Evolutionary conservation across 1,139 yeast genomes (phyloP), one percentile per base, ranked within the genome.

Genomic region (Kazachstania sp.): DNA sequence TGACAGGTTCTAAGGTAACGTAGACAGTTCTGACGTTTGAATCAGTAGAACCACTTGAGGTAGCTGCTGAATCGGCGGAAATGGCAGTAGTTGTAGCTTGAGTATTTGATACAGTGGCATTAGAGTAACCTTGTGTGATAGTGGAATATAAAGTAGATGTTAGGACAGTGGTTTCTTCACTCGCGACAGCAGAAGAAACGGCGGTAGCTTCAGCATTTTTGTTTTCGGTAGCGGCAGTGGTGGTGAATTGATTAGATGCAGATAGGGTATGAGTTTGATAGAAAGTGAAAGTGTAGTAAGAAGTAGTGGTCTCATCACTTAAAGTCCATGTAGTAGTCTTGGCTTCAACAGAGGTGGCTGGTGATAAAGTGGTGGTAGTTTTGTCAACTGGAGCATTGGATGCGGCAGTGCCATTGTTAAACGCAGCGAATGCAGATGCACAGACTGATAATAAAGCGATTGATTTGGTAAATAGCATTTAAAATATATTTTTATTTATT

Each of bases 221-320:
- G 13, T 50, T 41, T 36, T 47, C 40, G n/a, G 50, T 49, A 32
- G 47, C 41, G 28, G 26, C 43, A 31, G 41, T 48, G 18, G 42
- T 45, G 35, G 52, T 47, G 19, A 45, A 37, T 34, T 51, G 46
- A 30, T 49, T 41, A 8, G 51, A 40, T 13, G 45, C 41, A 36
- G 45, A 4, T 6, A 45, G 44, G 54, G 55, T 50, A 48, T 46
- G 43, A 36, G 57, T 52, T 41, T 49, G 31, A 53, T 50, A 57
- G 40, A 53, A 31, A 29, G 64, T 60, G 20, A 54, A 53, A 19
- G 65, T 61, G 39, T 54, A 41, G 46, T 51, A 60, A 45, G 51
- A 51, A 35, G 60, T 58, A 16, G 59, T 54, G 11, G 61, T 57
- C 29, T 49, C 51, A 47, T 58, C 57, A 39, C 50, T 43, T 48